Conservation (phyloP, 148 eudicot genomes). For the Amaranthus palmeri region DNA sequence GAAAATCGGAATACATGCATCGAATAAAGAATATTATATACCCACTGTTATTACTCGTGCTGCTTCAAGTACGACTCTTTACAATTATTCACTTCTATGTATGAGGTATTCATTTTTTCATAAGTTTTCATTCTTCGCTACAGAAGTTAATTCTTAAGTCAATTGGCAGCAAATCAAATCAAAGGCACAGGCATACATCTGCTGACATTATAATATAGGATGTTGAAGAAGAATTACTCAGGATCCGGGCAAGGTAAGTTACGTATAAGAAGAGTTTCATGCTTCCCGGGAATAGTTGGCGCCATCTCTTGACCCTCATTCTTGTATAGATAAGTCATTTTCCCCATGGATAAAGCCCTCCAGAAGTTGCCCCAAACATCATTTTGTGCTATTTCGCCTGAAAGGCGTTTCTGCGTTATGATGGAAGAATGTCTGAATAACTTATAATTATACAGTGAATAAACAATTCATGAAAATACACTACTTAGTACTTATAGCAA, state of each 20-base stretch:
- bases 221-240: constrained; percentile 17
- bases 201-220: not conserved
- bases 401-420: constrained; percentile 19
- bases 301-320: constrained; percentile 31
- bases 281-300: constrained; percentile 28
- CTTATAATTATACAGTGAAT: not conserved
- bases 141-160: not conserved
- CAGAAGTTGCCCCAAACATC: not conserved
- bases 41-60: not conserved
- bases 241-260: constrained; percentile 10
- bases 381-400: constrained; percentile 8
- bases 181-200: not conserved
- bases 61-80: not conserved
- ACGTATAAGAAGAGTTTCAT: constrained; percentile 26
- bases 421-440: not conserved
- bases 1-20: not conserved
- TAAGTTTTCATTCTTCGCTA: not conserved
- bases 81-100: not conserved
- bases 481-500: not conserved
- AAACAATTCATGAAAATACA: not conserved
- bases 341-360: constrained; percentile 16
- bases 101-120: not conserved
- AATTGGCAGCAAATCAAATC: not conserved
- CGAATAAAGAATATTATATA: not conserved
- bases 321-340: constrained; percentile 27